Evolutionary conservation across 495 filamentous ascomycete species (phyloP).

Genomic region (Aspergillus sclerotiicarbonarius): DNA sequence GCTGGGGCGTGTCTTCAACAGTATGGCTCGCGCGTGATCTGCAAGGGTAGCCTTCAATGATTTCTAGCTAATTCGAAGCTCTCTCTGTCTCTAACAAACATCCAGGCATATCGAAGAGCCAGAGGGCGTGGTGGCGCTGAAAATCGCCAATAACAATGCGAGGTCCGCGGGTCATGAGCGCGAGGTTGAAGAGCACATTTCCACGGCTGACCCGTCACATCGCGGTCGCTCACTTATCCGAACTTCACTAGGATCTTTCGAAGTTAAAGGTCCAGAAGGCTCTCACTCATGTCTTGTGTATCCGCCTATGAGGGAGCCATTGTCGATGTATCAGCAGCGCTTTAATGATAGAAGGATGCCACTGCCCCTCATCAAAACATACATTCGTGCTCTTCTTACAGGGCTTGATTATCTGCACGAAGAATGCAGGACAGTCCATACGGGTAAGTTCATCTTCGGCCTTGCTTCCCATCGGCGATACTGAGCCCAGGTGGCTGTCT

Average conservation of each 20-base stretch:
- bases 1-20: constrained; percentile 41
- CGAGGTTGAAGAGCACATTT: constrained; percentile 27
- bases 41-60: constrained; percentile 22
- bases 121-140: constrained; percentile 40
- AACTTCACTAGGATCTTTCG: constrained; percentile 28
- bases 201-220: constrained; percentile 31
- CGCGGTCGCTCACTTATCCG: constrained; percentile 25
- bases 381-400: constrained; percentile 35
- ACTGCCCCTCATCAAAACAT: constrained; percentile 34
- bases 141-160: constrained; percentile 31
- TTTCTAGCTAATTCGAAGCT: constrained; percentile 17
- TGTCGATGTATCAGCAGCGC: constrained; percentile 34
- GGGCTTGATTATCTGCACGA: constrained; percentile 46
- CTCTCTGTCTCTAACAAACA: constrained; percentile 29
- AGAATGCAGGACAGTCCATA: constrained; percentile 37
- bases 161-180: constrained; percentile 36
- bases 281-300: constrained; percentile 38
- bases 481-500: constrained; percentile 19
- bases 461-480: not conserved
- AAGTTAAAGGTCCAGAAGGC: constrained; percentile 24
- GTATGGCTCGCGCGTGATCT: constrained; percentile 41
- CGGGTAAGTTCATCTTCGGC: constrained; percentile 19
- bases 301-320: constrained; percentile 35
- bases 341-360: constrained; percentile 28
- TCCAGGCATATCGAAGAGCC: constrained; percentile 32